Evolutionary conservation across 352 stramenopile genomes (phyloP).

Genomic region (Phytophthora kernoviae): DNA sequence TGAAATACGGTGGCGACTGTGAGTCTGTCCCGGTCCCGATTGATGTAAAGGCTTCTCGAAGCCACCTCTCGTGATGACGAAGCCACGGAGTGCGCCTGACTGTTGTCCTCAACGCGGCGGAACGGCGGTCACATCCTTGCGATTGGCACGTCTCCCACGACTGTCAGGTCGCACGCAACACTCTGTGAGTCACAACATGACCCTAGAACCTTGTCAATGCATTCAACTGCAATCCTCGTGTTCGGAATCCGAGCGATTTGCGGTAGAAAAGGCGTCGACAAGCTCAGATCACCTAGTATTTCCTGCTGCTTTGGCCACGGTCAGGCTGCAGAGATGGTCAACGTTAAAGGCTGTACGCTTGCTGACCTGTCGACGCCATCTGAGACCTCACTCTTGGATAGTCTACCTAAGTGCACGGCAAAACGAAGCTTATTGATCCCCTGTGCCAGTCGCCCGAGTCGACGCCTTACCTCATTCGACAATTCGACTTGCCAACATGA

Average conservation of each 20-base stretch:
- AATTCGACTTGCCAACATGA: constrained; percentile 16
- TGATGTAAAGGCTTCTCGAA: neutral
- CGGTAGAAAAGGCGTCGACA: neutral
- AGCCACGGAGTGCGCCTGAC: neutral
- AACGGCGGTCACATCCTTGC: constrained; percentile 1
- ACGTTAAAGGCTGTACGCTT: neutral
- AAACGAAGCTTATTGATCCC: no score
- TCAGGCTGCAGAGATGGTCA: neutral
- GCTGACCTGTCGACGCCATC: neutral
- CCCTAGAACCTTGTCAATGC: neutral
- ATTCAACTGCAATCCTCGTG: neutral
- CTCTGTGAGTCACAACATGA: neutral
- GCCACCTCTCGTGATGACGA: neutral
- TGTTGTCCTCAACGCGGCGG: neutral
- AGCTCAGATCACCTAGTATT: neutral
- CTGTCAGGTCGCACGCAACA: constrained; percentile 2
- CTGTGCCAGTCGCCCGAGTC: neutral
- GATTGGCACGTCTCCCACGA: constrained; percentile 1
- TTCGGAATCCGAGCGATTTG: neutral
- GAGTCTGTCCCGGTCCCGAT: neutral
- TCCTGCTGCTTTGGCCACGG: neutral
- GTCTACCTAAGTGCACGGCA: neutral
- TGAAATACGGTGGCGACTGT: neutral
- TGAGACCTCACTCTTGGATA: constrained; percentile 6
- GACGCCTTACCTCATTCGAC: constrained; percentile 13